These are phyloP conservation scores for Suillus hirtellus DNA, from an alignment of 768 basidiomycete species.

Conservation along the genomic window DNA sequence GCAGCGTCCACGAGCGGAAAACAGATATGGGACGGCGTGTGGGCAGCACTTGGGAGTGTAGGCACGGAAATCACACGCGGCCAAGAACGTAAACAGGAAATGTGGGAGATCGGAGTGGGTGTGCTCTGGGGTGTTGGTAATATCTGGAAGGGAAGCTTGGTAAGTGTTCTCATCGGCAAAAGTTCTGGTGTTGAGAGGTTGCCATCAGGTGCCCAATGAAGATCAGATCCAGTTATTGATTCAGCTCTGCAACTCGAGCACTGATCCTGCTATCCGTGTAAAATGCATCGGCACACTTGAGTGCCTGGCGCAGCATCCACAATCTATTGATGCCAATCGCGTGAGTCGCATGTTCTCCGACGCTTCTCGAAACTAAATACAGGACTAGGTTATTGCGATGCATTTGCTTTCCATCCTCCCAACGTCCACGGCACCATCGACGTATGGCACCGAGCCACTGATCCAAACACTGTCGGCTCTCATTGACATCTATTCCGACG, in stretches of 20 bases:
- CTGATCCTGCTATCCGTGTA: slow-evolving; percentile 59
- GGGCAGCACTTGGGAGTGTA: slow-evolving; percentile 59
- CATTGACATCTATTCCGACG: slow-evolving; percentile 94
- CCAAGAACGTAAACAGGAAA: slow-evolving; percentile 67
- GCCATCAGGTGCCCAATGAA: slow-evolving; percentile 50
- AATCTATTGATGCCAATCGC: slow-evolving; percentile 57
- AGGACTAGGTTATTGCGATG: slow-evolving; percentile 54
- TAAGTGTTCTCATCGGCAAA: slow-evolving; percentile 32
- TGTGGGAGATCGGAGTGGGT: slow-evolving; percentile 80
- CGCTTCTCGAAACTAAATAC: slow-evolving; percentile 2
- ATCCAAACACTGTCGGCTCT: slow-evolving; percentile 80
- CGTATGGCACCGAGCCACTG: slow-evolving; percentile 62
- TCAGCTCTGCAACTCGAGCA: slow-evolving; percentile 57
- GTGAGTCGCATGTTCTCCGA: slow-evolving; percentile 38
- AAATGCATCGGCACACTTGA: slow-evolving; percentile 87
- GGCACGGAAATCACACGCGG: slow-evolving; percentile 62
- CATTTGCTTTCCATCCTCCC: slow-evolving; percentile 70
- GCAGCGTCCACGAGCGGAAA: slow-evolving; percentile 50
- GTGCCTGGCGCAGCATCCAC: slow-evolving; percentile 71
- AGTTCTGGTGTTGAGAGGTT: slow-evolving; percentile 13
- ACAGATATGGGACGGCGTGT: slow-evolving; percentile 64
- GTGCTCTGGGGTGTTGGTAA: slow-evolving; percentile 88
- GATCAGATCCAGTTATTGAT: slow-evolving; percentile 67
- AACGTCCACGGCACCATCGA: slow-evolving; percentile 36
- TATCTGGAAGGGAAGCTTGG: slow-evolving; percentile 69